Evolutionary conservation across 768 basidiomycete genomes (phyloP).

Genomic region (Gyrodon lividus): DNA sequence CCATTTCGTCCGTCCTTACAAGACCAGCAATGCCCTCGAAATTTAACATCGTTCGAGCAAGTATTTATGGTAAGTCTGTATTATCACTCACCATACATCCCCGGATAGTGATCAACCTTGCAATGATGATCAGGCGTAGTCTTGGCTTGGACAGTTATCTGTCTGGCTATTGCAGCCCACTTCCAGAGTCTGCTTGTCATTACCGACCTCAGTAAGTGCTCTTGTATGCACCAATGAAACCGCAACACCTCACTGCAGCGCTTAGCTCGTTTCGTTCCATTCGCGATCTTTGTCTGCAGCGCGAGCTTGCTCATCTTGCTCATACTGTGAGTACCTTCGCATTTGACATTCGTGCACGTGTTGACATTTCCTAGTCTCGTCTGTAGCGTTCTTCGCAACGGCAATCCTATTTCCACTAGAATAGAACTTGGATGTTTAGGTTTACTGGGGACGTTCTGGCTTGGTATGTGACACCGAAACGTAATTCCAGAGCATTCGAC

Average conservation of each 20-base stretch:
- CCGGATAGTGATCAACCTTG: slow-evolving; percentile 7
- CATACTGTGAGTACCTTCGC: slow-evolving; percentile 51
- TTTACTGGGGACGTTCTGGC: slow-evolving; percentile 74
- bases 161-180: slow-evolving; percentile 75
- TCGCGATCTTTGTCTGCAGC: slow-evolving; percentile 77
- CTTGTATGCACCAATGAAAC: neutral
- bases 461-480: slow-evolving; percentile 48
- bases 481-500: neutral
- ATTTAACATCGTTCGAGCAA: slow-evolving; percentile 67
- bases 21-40: slow-evolving; percentile 59
- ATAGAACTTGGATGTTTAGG: slow-evolving; percentile 73
- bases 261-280: slow-evolving; percentile 82
- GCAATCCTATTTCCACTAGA: slow-evolving; percentile 78
- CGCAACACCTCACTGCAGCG: slow-evolving; percentile 1
- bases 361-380: slow-evolving; percentile 46
- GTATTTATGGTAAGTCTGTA: slow-evolving; percentile 59
- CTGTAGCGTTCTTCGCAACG: slow-evolving; percentile 59
- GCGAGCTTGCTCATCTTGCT: slow-evolving; percentile 67
- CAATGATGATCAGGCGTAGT: slow-evolving; percentile 48
- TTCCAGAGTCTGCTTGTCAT: slow-evolving; percentile 69
- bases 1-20: slow-evolving; percentile 31
- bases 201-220: slow-evolving; percentile 73
- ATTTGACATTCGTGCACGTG: neutral
- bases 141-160: slow-evolving; percentile 74
- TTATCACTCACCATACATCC: neutral